Evolutionary conservation across 2,329 filamentous ascomycete genomes (phyloP).

Genomic region (Clonostachys rhizophaga): DNA sequence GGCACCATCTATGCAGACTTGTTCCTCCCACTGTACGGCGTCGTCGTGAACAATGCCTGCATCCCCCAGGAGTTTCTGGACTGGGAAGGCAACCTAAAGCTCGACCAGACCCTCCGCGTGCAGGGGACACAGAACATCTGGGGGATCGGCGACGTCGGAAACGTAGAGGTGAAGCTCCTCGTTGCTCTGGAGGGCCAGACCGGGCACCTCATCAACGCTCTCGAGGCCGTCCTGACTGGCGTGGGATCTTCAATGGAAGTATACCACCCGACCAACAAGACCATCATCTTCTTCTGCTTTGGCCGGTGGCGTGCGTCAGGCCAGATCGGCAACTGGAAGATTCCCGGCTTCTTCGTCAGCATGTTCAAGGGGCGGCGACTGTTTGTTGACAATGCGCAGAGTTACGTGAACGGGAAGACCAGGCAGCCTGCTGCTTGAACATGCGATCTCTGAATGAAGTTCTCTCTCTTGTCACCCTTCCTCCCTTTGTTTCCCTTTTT

Average conservation of each 20-base stretch:
- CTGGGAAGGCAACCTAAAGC: conserved; percentile 22
- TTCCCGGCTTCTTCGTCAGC: conserved; percentile 21
- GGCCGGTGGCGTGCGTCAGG: conserved; percentile 19
- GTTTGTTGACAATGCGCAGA: conserved; percentile 20
- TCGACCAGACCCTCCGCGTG: conserved; percentile 27
- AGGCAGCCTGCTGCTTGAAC: too few relatives aligned
- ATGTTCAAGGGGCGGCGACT: conserved; percentile 24
- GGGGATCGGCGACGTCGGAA: conserved; percentile 37
- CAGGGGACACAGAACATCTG: conserved; percentile 33
- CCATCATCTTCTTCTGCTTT: conserved; percentile 15
- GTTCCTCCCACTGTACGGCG: conserved; percentile 41
- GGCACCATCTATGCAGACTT: conserved; percentile 33
- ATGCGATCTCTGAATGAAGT: too few relatives aligned
- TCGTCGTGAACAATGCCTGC: conserved; percentile 38
- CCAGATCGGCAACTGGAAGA: conserved; percentile 23
- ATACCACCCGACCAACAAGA: conserved; percentile 31
- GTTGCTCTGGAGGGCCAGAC: conserved; percentile 25
- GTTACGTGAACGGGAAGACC: conserved; percentile 7
- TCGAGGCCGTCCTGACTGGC: conserved; percentile 14
- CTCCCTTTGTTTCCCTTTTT: too few relatives aligned
- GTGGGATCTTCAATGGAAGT: neutral
- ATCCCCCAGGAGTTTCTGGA: conserved; percentile 30
- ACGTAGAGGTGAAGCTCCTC: conserved; percentile 30
- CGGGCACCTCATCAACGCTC: conserved; percentile 22
- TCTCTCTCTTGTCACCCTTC: too few relatives aligned